A percentile compares a stretch with the other conserved stretches of the same genome.
Evolutionary conservation across 2,329 filamentous ascomycete species (phyloP).

Genomic region (Kalmusia sp.): DNA sequence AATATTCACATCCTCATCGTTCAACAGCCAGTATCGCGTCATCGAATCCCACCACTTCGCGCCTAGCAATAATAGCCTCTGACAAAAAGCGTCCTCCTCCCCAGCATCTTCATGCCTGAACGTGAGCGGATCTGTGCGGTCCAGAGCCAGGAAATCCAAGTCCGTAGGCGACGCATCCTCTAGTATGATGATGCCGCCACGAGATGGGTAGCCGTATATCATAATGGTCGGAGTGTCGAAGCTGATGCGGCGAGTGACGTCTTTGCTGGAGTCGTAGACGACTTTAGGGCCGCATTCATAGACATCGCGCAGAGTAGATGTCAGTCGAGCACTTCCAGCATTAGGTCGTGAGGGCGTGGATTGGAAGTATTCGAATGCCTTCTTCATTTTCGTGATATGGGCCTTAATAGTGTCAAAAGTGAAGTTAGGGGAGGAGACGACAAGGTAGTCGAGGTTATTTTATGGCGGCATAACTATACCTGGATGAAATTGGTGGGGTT

Average conservation of each 20-base stretch:
- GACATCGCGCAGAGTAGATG: not conserved
- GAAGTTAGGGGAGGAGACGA: not conserved
- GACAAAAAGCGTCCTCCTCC: conserved; percentile 19
- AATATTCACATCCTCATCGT: conserved; percentile 8
- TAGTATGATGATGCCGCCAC: conserved; percentile 21
- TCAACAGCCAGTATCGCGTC: conserved; percentile 11
- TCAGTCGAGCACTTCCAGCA: conserved; percentile 6
- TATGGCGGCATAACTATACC: conserved; percentile 6
- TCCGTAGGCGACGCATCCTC: conserved; percentile 17
- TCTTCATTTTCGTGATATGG: conserved; percentile 6
- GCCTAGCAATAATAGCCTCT: conserved; percentile 21
- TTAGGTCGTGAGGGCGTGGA: not conserved
- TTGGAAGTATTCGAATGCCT: conserved; percentile 2
- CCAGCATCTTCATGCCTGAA: conserved; percentile 10
- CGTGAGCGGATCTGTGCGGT: conserved; percentile 16
- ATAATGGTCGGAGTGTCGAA: conserved; percentile 11
- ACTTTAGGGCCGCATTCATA: conserved; percentile 3
- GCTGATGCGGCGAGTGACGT: conserved; percentile 14
- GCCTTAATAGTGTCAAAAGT: conserved; percentile 5
- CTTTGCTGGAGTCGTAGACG: conserved; percentile 12
- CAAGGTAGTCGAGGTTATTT: not conserved
- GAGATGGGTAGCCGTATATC: conserved; percentile 19
- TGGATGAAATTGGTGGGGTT: not conserved
- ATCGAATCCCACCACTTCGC: conserved; percentile 25
- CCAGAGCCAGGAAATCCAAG: conserved; percentile 21